Percentiles rank a stretch among this genome's conserved stretches.
Conservation (phyloP, 2,329 filamentous ascomycete genomes). For the Exophiala dermatitidis region DNA sequence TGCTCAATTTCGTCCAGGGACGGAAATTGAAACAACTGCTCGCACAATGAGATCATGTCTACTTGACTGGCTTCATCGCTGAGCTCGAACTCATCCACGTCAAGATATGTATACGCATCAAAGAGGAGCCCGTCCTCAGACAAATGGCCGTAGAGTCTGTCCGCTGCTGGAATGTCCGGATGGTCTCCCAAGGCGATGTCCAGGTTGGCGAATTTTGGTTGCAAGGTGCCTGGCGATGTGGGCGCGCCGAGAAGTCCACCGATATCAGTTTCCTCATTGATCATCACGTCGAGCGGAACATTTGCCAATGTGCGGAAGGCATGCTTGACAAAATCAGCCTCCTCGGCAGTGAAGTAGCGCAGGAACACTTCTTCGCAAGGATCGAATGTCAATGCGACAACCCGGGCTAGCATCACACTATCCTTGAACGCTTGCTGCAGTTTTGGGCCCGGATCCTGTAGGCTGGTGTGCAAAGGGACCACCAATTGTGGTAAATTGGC, state of each 20-base stretch:
- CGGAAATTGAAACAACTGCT: not conserved
- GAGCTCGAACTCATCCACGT: not conserved
- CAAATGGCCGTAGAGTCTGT: not conserved
- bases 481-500: not conserved
- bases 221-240: not conserved
- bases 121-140: not conserved
- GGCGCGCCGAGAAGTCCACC: not conserved
- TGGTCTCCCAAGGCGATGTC: constrained; percentile 5
- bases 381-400: constrained; percentile 1
- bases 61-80: not conserved
- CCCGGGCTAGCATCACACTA: constrained; percentile 1
- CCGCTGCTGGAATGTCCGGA: not conserved
- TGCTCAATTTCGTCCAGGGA: constrained; percentile 1
- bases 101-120: constrained; percentile 1
- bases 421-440: constrained; percentile 9
- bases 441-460: not conserved
- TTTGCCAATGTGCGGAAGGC: constrained; percentile 9
- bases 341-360: constrained; percentile 2
- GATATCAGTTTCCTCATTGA: not conserved
- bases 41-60: constrained; percentile 1
- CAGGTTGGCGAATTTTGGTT: constrained; percentile 5
- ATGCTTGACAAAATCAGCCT: constrained; percentile 6
- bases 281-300: not conserved
- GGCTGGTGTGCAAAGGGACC: not conserved
- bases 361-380: constrained; percentile 4